These are phyloP conservation scores for Basidioascus undulatus DNA, from an alignment of 768 basidiomycete species.

Conservation along the genomic window DNA sequence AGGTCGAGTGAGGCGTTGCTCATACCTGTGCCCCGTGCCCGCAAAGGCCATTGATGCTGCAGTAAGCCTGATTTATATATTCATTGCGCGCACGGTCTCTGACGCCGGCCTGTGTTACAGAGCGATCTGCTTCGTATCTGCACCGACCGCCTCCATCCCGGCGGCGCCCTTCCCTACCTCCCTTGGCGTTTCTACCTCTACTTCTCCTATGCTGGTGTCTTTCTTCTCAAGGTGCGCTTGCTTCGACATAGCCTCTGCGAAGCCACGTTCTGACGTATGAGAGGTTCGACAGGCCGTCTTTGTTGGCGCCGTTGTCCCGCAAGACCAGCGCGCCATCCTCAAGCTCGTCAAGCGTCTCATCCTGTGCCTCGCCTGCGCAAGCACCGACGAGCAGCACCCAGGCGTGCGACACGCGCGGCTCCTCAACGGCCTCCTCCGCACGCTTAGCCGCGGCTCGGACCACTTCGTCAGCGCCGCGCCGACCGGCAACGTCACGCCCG, in stretches of 20 bases:
- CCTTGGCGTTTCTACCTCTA: constrained; percentile 7
- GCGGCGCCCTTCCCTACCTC: constrained; percentile 10
- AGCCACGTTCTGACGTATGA: too few species aligned
- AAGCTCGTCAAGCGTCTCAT: constrained; percentile 4
- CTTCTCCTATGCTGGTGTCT: constrained; percentile 9
- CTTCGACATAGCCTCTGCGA: too few species aligned
- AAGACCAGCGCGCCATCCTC: constrained; percentile 1
- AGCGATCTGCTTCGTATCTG: constrained; percentile 8
- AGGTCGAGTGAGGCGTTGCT: too few species aligned
- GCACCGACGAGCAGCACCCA: constrained; percentile 7
- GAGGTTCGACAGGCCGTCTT: too few species aligned
- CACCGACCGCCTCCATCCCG: constrained; percentile 9
- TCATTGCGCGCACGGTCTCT: constrained; percentile 7
- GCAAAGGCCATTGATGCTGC: constrained; percentile 12
- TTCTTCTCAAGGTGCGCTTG: constrained; percentile 10
- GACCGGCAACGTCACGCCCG: too few species aligned
- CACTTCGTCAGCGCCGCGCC: background rate
- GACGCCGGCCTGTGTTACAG: constrained; percentile 9
- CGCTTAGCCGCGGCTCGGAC: constrained; percentile 1
- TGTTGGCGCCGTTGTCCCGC: background rate
- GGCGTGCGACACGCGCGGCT: constrained; percentile 6
- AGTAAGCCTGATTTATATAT: constrained; percentile 7
- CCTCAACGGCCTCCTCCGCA: constrained; percentile 6
- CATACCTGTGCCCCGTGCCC: too few species aligned
- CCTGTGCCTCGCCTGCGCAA: constrained; percentile 5